Base-by-base conservation (phyloP, 1,284 basidiomycete species). In the Cronartium quercuum region DNA sequence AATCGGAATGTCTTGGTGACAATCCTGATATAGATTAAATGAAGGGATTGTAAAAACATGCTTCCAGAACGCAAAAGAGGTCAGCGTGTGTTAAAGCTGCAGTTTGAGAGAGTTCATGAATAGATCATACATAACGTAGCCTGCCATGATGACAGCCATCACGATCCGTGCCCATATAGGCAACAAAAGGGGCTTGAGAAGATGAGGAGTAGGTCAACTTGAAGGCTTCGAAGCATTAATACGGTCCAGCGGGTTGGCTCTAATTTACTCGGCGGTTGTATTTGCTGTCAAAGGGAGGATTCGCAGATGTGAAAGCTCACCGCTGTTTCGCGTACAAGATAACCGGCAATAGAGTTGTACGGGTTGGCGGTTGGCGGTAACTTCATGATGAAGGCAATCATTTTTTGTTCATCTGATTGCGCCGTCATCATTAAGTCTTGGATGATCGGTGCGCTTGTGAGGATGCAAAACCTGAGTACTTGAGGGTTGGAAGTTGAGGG, bases 21-120 rank as follows among this genome's bases (percentile, higher is more conserved):
- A n/a, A 71, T 44, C 29, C 68, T 40, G 3, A 71, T 44, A 71
- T 71, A 71, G 18, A 71, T 47, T 6, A 71, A 55, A 29, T 64
- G 62, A 51, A 62, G 62, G 38, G 34, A 62, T 71, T 71, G 68
- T 9, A 71, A 44, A 58, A 58, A 71, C 68, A 71, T 71, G 18
- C 68, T 71, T 9, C 44, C 63, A 9, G 24, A 68, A 37, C 18
- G 24, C 12, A 24, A 4, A 24, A 24, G 44, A 1, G 18, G 2
- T 51, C 15, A 55, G 57, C 38, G 57, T 66, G 44, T 51, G 65
- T 21, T 42, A 24, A 40, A 51, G 29, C 6, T 60, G n/a, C 40
- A 18, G 29, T 61, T 13, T 66, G 13, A n/a, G n/a, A 44, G 37
- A 29, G 29, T 18, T n/a, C n/a, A 55, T 15, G 57, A 21, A 35